Percentiles rank a stretch among this genome's conserved stretches.
Conservation (phyloP, 2,329 filamentous ascomycete genomes). For the Plenodomus lindquistii region DNA sequence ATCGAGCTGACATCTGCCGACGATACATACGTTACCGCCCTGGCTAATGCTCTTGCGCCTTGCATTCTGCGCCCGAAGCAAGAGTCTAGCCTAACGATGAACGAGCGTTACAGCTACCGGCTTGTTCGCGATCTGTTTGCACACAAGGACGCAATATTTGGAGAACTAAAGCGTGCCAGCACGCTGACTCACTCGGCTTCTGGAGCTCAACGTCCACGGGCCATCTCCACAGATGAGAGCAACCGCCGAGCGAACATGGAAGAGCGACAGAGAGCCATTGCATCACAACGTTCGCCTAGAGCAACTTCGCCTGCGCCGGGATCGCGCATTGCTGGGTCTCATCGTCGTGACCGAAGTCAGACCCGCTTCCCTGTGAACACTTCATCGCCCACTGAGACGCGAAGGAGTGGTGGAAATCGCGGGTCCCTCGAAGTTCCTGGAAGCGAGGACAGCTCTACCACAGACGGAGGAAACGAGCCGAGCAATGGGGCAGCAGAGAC, state of each 20-base stretch:
- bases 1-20: constrained; percentile 97
- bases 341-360: constrained; percentile 74
- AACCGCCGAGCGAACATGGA: constrained; percentile 93
- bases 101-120: constrained; percentile 90
- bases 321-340: constrained; percentile 46
- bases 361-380: constrained; percentile 78
- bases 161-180: constrained; percentile 89
- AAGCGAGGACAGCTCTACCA: constrained; percentile 52
- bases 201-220: constrained; percentile 70
- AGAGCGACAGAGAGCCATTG: constrained; percentile 82
- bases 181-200: constrained; percentile 64
- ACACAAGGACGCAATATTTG: constrained; percentile 94
- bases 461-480: constrained; percentile 32
- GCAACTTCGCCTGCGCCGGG: constrained; percentile 73
- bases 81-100: constrained; percentile 90
- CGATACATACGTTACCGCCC: constrained; percentile 75
- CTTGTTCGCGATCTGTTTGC: constrained; percentile 89
- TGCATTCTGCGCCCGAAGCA: constrained; percentile 85
- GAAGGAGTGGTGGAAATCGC: constrained; percentile 61
- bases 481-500: constrained; percentile 44
- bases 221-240: constrained; percentile 93
- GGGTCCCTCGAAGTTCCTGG: constrained; percentile 82
- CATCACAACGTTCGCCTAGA: constrained; percentile 64
- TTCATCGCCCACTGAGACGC: constrained; percentile 56
- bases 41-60: constrained; percentile 76